A percentile compares a stretch with the other conserved stretches of the same genome.
These are phyloP conservation scores for Gossypium anomalum DNA, from an alignment of 345 rosid species.

Conservation along the genomic window DNA sequence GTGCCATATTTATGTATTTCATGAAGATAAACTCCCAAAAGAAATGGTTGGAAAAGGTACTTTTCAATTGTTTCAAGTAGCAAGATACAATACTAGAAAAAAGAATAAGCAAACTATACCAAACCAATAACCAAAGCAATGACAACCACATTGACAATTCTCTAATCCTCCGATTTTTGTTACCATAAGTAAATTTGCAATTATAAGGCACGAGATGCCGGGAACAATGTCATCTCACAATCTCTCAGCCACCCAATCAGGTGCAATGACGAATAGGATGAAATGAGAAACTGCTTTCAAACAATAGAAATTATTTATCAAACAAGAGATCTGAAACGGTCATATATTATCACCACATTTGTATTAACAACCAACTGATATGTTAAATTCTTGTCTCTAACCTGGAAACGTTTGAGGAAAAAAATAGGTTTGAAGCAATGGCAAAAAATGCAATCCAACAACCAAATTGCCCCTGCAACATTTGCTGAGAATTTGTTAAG, in stretches of 20 bases:
- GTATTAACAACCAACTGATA: background rate
- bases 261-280: slow-evolving; percentile 39
- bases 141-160: slow-evolving; percentile 16
- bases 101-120: slow-evolving; percentile 32
- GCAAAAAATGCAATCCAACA: slow-evolving; percentile 48
- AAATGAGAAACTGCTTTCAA: slow-evolving; percentile 32
- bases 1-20: no score
- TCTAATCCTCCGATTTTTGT: slow-evolving; percentile 25
- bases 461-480: slow-evolving; percentile 46
- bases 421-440: slow-evolving; percentile 32
- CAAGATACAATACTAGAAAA: slow-evolving; percentile 27
- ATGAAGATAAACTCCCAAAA: no score
- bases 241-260: slow-evolving; percentile 33
- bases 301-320: background rate
- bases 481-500: background rate
- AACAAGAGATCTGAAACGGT: background rate
- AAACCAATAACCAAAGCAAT: slow-evolving; percentile 30
- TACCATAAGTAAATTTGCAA: slow-evolving; percentile 21
- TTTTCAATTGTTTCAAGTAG: background rate
- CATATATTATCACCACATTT: background rate
- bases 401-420: slow-evolving; percentile 42
- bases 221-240: slow-evolving; percentile 38
- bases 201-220: slow-evolving; percentile 36
- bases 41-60: no score
- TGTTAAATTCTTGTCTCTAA: slow-evolving; percentile 7